These are phyloP conservation scores for Xylaria sp. DNA, from an alignment of 2,329 filamentous ascomycete genomes.

Conservation along the genomic window DNA sequence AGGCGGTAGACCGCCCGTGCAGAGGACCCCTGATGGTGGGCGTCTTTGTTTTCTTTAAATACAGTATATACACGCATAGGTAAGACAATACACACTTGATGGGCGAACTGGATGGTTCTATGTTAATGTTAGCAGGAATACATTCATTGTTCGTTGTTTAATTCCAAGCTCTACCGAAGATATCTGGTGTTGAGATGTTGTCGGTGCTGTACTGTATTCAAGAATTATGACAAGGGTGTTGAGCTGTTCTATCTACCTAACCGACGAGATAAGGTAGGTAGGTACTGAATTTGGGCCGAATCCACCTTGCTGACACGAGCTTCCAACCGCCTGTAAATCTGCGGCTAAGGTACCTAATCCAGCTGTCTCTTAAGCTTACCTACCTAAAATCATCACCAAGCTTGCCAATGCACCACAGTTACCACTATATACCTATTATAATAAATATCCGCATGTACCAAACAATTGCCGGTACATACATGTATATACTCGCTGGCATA, in stretches of 20 bases:
- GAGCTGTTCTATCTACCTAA: not conserved
- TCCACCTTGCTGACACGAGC: not conserved
- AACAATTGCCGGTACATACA: too few relatives aligned
- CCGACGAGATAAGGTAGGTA: too few relatives aligned
- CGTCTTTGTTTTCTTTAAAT: too few relatives aligned
- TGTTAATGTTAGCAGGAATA: not conserved
- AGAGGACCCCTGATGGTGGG: not conserved
- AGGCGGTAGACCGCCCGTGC: slow-evolving; percentile 8
- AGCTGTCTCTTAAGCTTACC: not conserved
- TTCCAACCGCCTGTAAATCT: not conserved
- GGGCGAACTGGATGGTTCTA: too few relatives aligned
- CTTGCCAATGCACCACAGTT: not conserved
- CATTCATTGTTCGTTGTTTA: too few relatives aligned
- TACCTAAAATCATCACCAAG: not conserved
- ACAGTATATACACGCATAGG: not conserved
- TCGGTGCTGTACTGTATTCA: not conserved
- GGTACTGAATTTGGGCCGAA: not conserved
- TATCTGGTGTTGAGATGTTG: not conserved
- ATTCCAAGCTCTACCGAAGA: too few relatives aligned
- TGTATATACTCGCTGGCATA: too few relatives aligned
- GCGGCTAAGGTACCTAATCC: not conserved
- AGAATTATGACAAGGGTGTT: not conserved
- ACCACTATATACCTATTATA: too few relatives aligned
- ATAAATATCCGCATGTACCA: too few relatives aligned
- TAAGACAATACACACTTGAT: not conserved